Evolutionary conservation across 2,329 filamentous ascomycete genomes (phyloP).

Genomic region (Coleophoma crateriformis): DNA sequence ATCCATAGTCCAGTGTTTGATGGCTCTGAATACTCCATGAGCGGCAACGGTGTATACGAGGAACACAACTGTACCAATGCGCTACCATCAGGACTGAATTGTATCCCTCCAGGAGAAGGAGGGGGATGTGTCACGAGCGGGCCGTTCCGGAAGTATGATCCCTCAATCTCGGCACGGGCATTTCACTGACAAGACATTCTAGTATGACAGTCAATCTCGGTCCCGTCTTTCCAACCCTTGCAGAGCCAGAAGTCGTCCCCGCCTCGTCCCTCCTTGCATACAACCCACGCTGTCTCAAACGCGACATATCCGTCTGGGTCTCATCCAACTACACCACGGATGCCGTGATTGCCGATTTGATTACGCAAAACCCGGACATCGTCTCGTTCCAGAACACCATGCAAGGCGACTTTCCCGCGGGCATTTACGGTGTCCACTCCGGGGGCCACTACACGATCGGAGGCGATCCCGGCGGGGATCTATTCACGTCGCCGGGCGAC

Average conservation of each 20-base stretch:
- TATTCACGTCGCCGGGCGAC: slow-evolving; percentile 37
- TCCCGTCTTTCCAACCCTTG: slow-evolving; percentile 35
- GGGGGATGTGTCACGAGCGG: slow-evolving; percentile 47
- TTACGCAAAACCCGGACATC: slow-evolving; percentile 31
- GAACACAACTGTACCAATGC: slow-evolving; percentile 22
- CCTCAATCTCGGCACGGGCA: slow-evolving; percentile 32
- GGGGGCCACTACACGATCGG: slow-evolving; percentile 36
- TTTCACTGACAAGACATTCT: slow-evolving; percentile 9
- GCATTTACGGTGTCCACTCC: slow-evolving; percentile 31
- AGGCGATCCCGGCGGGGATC: slow-evolving; percentile 41
- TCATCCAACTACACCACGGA: slow-evolving; percentile 32
- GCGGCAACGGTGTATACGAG: slow-evolving; percentile 37
- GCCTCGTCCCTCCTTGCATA: slow-evolving; percentile 14
- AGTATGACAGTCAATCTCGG: slow-evolving; percentile 35
- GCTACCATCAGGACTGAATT: slow-evolving; percentile 14
- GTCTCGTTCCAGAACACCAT: slow-evolving; percentile 38
- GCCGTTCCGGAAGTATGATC: too few species aligned
- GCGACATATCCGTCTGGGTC: slow-evolving; percentile 32
- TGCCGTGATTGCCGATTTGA: slow-evolving; percentile 30
- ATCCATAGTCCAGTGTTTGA: slow-evolving; percentile 47
- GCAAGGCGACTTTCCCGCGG: slow-evolving; percentile 32
- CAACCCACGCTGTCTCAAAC: slow-evolving; percentile 37
- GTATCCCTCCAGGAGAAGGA: slow-evolving; percentile 42
- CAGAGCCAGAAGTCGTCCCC: slow-evolving; percentile 27
- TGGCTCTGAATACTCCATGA: slow-evolving; percentile 44